phyloP scores from a whole-genome alignment of 164 flowering plant species.

The Vitis cinerea region DNA sequence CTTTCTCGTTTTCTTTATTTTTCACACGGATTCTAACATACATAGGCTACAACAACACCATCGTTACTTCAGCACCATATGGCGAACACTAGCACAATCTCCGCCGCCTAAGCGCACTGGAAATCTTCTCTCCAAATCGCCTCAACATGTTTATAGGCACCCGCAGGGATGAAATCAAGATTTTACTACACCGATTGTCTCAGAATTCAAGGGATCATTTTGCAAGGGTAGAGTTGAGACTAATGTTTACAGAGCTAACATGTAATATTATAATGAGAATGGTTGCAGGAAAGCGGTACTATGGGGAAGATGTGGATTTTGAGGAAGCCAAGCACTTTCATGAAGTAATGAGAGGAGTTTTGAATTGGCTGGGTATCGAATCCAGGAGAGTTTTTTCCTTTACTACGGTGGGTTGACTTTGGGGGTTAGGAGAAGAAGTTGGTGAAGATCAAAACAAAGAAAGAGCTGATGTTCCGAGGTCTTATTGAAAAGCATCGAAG shows the following conservation, averaged over 20 bases:
- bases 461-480: slow-evolving; percentile 9
- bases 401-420: slow-evolving; percentile 2
- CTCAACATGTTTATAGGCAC: too few relatives aligned
- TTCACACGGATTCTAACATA: too few relatives aligned
- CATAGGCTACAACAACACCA: too few relatives aligned
- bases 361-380: not conserved
- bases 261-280: too few relatives aligned
- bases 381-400: slow-evolving; percentile 12
- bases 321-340: slow-evolving; percentile 3
- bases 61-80: too few relatives aligned
- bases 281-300: too few relatives aligned
- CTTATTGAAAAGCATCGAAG: slow-evolving; percentile 14
- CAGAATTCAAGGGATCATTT: slow-evolving; percentile 1
- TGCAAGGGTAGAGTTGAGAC: not conserved
- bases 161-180: not conserved
- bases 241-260: too few relatives aligned
- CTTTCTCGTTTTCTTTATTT: too few relatives aligned
- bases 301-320: too few relatives aligned
- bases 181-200: not conserved
- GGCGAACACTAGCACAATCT: too few relatives aligned
- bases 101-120: too few relatives aligned
- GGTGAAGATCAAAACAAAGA: not conserved
- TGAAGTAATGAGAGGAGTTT: not conserved
- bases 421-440: slow-evolving; percentile 2
- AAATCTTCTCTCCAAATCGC: too few relatives aligned